Evolutionary conservation across 352 stramenopile genomes (phyloP).

Genomic region (Globisporangium heterothallicum): DNA sequence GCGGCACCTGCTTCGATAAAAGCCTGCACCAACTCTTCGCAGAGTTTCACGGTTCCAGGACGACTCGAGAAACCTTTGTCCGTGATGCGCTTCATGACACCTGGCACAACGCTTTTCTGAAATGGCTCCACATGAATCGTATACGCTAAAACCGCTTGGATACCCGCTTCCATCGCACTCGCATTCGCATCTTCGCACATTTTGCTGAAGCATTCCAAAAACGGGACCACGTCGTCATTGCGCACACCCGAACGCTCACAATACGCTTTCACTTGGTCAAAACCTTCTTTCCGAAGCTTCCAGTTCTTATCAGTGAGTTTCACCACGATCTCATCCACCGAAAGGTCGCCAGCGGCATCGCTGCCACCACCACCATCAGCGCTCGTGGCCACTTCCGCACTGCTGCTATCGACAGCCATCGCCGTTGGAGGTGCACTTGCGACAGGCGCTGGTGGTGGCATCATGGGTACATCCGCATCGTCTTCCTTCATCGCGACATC

Average conservation of each 20-base stretch:
- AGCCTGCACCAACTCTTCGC: conserved; percentile 65
- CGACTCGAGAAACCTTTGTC: conserved; percentile 84
- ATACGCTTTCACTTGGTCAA: conserved; percentile 61
- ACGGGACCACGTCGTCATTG: conserved; percentile 35
- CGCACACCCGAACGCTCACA: conserved; percentile 47
- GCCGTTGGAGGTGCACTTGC: neutral
- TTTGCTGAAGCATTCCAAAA: conserved; percentile 63
- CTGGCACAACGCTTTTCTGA: conserved; percentile 54
- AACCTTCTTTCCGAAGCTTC: conserved; percentile 82
- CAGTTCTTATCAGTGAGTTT: conserved; percentile 82
- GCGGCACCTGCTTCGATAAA: conserved; percentile 74
- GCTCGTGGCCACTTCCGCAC: neutral
- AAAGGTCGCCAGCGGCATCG: conserved; percentile 13
- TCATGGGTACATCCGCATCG: neutral
- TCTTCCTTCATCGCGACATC: conserved; percentile 21
- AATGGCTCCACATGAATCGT: conserved; percentile 57
- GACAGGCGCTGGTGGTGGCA: conserved; percentile 8
- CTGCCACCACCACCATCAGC: neutral
- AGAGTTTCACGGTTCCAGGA: conserved; percentile 69
- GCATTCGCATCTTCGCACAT: conserved; percentile 84
- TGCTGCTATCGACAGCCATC: conserved; percentile 4
- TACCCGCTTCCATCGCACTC: conserved; percentile 69
- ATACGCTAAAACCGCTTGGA: conserved; percentile 74
- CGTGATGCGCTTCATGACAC: conserved; percentile 69
- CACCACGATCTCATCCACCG: conserved; percentile 42